Evolutionary conservation across 768 basidiomycete species (phyloP).

Genomic region (Clathrus columnatus): DNA sequence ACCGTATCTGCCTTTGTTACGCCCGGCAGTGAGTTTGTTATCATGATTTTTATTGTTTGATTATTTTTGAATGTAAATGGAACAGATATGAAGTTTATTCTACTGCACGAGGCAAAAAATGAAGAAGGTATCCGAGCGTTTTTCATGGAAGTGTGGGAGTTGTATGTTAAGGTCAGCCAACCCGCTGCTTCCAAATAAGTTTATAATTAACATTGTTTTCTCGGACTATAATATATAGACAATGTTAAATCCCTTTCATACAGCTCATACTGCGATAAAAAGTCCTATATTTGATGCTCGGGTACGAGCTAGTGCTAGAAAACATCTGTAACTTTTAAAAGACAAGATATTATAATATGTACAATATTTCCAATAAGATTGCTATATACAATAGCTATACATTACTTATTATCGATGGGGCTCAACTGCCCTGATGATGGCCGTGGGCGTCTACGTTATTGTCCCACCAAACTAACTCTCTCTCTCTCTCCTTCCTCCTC

Average conservation of each 20-base stretch:
- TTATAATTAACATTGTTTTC: not conserved
- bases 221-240: conserved; percentile 39
- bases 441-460: conserved; percentile 1
- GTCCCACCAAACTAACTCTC: conserved; percentile 10
- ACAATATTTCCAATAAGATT: conserved; percentile 9
- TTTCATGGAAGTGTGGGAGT: conserved; percentile 94
- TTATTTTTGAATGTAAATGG: not conserved
- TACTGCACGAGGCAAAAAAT: conserved; percentile 92
- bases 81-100: conserved; percentile 90
- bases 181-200: not conserved
- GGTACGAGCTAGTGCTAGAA: conserved; percentile 80
- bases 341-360: not conserved
- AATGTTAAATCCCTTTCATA: conserved; percentile 93
- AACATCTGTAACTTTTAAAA: conserved; percentile 46
- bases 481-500: not conserved
- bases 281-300: conserved; percentile 76
- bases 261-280: conserved; percentile 74
- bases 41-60: not conserved
- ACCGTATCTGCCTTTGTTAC: conserved; percentile 94
- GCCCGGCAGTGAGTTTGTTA: conserved; percentile 69
- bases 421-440: not conserved
- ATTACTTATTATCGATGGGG: not conserved
- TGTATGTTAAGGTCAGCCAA: conserved; percentile 78
- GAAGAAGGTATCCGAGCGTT: conserved; percentile 93
- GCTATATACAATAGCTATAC: conserved; percentile 13